These are phyloP conservation scores for Entamoeba histolytica DNA, from an alignment of 208 protist genomes.

Conservation along the genomic window DNA sequence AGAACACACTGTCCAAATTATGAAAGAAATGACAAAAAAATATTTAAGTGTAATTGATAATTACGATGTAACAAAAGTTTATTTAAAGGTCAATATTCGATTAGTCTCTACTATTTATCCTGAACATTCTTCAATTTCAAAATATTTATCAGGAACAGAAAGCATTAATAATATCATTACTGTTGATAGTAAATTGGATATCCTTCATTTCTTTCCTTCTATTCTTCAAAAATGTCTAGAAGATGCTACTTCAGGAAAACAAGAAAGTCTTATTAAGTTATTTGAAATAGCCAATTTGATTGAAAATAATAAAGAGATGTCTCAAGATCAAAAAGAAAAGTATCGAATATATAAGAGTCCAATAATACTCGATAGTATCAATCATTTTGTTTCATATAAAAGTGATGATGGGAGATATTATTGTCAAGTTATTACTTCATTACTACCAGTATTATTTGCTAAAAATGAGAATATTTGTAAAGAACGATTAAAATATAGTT, in stretches of 20 bases:
- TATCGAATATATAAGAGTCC: background rate
- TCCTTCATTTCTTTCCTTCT: background rate
- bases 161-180: background rate
- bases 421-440: background rate
- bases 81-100: background rate
- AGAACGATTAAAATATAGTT: background rate
- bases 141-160: background rate
- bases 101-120: background rate
- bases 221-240: background rate
- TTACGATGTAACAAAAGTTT: background rate
- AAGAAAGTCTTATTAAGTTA: background rate
- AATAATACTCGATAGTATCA: background rate
- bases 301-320: background rate
- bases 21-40: background rate
- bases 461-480: background rate
- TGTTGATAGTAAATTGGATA: background rate
- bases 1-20: background rate
- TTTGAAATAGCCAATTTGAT: background rate
- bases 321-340: background rate
- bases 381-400: background rate
- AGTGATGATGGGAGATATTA: background rate
- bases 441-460: background rate
- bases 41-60: background rate
- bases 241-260: background rate
- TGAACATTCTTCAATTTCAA: background rate